Evolutionary conservation across 805 yeast genomes (phyloP), one percentile per base, ranked within the genome.

Genomic region (Candida xyloterini): DNA sequence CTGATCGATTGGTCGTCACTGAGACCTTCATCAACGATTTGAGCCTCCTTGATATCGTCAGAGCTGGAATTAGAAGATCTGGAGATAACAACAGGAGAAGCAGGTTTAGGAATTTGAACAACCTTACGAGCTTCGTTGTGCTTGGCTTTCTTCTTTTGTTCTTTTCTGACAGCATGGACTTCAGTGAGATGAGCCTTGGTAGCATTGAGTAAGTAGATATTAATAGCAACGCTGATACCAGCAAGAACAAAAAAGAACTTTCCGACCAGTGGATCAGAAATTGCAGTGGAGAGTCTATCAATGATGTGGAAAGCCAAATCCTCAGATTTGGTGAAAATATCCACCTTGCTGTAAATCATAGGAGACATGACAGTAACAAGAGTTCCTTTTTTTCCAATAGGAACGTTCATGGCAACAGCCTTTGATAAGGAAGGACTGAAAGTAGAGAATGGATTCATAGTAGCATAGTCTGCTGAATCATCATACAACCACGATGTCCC

Each of bases 181-280:
- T 48, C 41, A 67, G 40, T 62, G 57, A 31, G 60, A 51, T 83
- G 85, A 38, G 73, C 70, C 60, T 85, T 76, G n/a, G 95, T 84
- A 42, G 87, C 93, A 55, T 88, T 87, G 60, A 91, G 74, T 50
- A 93, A 72, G 62, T 90, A 91, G 35, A 84, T 79, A 60, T 93
- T 93, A 48, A 86, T 79, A 5, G 84, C 79, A 40, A 87, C 75
- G 49, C 95, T 84, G 48, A 86, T 66, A 18, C 84, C 79, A 44
- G 90, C 78, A 9, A 79, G 79, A 46, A 84, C 71, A 31, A 90
- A 74, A 37, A 89, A 70, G 47, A 81, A 76, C 59, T 90, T 90
- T 46, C 93, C 80, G 50, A 89, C 75, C 46, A 87, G 67, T 39
- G 81, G 84, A 61, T 90, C 96, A 52, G 84, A 77, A 40, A 90